These are phyloP conservation scores for Metarhizium rileyi DNA, from an alignment of 2,329 filamentous ascomycete species.

Conservation along the genomic window DNA sequence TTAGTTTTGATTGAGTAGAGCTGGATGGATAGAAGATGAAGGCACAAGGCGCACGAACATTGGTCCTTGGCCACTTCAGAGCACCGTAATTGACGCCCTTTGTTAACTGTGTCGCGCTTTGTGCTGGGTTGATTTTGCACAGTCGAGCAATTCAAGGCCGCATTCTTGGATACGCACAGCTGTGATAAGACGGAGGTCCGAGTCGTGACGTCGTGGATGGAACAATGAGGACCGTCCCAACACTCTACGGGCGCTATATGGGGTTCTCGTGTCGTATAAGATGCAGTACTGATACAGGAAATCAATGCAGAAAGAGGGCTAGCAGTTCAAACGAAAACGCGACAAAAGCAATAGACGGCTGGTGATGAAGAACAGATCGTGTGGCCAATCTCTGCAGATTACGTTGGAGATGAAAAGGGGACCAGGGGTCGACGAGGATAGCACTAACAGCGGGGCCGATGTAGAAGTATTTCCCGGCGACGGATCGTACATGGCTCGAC, in stretches of 20 bases:
- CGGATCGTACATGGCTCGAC: no score
- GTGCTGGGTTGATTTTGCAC: neutral
- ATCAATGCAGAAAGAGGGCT: neutral
- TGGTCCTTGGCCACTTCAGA: conserved; percentile 18
- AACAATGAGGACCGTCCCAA: neutral
- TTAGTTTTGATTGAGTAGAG: conserved; percentile 9
- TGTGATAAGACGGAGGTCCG: neutral
- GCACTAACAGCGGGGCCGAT: neutral
- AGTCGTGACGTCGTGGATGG: neutral
- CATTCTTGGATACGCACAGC: neutral
- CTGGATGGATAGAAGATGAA: neutral
- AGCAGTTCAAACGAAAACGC: neutral
- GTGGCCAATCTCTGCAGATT: neutral
- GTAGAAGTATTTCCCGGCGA: neutral
- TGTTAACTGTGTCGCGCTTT: neutral
- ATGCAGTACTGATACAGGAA: neutral
- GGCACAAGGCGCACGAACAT: conserved; percentile 13
- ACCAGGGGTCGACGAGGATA: neutral
- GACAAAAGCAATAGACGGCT: neutral
- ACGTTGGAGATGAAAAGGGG: neutral
- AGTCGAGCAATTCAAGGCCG: neutral
- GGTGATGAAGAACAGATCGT: neutral
- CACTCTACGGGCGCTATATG: neutral
- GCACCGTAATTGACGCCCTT: conserved; percentile 16
- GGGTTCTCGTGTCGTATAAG: no score